Conservation (phyloP, 306 rosid genomes). For the Oemleria cerasiformis region DNA sequence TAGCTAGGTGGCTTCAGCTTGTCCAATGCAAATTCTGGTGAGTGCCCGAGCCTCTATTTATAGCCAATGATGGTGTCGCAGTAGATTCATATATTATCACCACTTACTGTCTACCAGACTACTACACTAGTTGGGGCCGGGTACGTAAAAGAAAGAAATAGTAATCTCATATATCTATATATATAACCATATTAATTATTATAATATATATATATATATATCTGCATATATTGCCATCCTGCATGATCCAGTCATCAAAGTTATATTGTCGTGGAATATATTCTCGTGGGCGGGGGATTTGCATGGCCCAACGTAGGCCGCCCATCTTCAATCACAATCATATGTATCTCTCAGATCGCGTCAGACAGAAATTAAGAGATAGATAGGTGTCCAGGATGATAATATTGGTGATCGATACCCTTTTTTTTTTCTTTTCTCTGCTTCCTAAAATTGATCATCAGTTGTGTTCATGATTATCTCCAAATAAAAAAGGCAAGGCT, state of each 20-base stretch:
- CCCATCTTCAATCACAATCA: constrained; percentile 19
- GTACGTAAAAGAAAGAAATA: neutral
- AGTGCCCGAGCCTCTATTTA: constrained; percentile 18
- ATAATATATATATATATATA: no score
- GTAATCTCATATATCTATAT: neutral
- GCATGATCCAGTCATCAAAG: constrained; percentile 21
- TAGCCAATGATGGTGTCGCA: constrained; percentile 16
- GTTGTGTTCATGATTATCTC: neutral
- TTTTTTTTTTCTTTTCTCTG: neutral
- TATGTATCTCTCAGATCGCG: no score
- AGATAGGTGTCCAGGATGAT: neutral
- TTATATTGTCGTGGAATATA: constrained; percentile 31
- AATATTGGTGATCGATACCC: neutral
- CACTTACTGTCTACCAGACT: neutral
- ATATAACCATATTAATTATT: no score
- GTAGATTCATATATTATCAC: constrained; percentile 11
- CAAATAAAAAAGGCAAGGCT: neutral
- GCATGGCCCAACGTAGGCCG: constrained; percentile 34
- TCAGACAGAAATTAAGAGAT: no score
- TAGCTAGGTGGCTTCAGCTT: neutral
- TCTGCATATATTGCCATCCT: neutral
- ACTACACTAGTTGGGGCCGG: no score
- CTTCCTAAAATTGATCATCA: constrained; percentile 17
- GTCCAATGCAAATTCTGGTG: neutral
- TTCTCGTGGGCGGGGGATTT: constrained; percentile 24